Evolutionary conservation across 1,284 basidiomycete species (phyloP).

Genomic region (Marasmius tenuissimus): DNA sequence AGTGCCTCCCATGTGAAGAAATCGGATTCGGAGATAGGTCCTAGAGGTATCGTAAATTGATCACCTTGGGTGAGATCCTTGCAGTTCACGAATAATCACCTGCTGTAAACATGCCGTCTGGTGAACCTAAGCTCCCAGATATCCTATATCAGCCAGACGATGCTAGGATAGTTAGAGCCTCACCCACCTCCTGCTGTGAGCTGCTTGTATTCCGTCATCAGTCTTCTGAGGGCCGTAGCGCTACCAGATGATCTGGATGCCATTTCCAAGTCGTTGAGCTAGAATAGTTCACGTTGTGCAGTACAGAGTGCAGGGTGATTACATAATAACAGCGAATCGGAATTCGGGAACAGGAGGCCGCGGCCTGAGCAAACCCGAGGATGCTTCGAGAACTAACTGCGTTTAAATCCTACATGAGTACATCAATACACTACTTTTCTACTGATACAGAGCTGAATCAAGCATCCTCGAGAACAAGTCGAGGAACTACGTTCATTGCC

Average conservation of each 20-base stretch:
- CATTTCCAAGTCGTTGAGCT: slow-evolving; percentile 24
- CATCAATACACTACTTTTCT: background rate
- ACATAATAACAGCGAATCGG: too few species aligned
- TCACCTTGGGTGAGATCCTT: background rate
- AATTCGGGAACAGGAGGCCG: too few species aligned
- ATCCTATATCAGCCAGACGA: background rate
- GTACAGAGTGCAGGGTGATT: too few species aligned
- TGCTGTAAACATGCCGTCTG: slow-evolving; percentile 92
- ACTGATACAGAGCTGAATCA: slow-evolving; percentile 29
- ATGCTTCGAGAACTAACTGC: too few species aligned
- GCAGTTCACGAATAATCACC: slow-evolving; percentile 41
- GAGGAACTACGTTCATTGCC: slow-evolving; percentile 93
- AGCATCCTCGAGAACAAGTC: slow-evolving; percentile 82
- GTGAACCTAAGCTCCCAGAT: slow-evolving; percentile 56
- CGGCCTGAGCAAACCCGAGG: too few species aligned
- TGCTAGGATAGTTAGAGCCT: background rate
- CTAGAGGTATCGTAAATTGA: slow-evolving; percentile 33
- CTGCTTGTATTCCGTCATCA: slow-evolving; percentile 95
- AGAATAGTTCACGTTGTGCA: background rate
- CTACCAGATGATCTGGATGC: slow-evolving; percentile 45
- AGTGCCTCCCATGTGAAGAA: slow-evolving; percentile 99
- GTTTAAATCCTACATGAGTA: background rate
- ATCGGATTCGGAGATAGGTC: slow-evolving; percentile 91
- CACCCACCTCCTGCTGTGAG: slow-evolving; percentile 58
- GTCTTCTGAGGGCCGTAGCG: slow-evolving; percentile 70